A percentile compares a stretch with the other conserved stretches of the same genome.
Conservation (phyloP, 2,329 filamentous ascomycete genomes). For the Salinomyces thailandicus region DNA sequence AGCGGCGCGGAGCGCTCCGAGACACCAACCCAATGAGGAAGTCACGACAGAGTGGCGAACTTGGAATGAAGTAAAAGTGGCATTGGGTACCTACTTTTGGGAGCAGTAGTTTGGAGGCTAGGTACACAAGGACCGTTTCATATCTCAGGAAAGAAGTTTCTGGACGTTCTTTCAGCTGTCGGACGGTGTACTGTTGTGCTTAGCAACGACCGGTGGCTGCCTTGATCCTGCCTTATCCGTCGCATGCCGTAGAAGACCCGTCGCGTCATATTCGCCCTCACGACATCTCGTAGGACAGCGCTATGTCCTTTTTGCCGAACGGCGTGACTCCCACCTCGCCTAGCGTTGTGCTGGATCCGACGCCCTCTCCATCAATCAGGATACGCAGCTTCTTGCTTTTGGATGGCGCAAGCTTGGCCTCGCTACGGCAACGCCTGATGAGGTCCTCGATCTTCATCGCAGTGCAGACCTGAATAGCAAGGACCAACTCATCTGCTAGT, state of each 20-base stretch:
- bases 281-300: too few species aligned
- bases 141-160: too few species aligned
- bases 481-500: conserved; percentile 1
- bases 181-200: too few species aligned
- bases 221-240: too few species aligned
- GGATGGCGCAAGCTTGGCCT: neutral
- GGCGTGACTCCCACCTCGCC: conserved; percentile 5
- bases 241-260: too few species aligned
- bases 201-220: too few species aligned
- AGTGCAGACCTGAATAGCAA: conserved; percentile 2
- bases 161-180: too few species aligned
- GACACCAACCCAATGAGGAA: neutral
- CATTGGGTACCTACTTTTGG: too few species aligned
- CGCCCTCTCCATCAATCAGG: conserved; percentile 1
- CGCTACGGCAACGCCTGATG: conserved; percentile 1
- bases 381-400: conserved; percentile 2
- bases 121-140: too few species aligned
- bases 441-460: conserved; percentile 3
- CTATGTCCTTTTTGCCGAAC: too few species aligned
- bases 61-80: neutral
- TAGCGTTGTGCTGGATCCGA: conserved; percentile 4
- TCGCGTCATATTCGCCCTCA: too few species aligned
- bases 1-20: neutral
- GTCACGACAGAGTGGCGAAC: neutral
- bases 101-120: too few species aligned